Base-by-base conservation (phyloP, 495 filamentous ascomycete species). In the Hypoxylon intermedium region DNA sequence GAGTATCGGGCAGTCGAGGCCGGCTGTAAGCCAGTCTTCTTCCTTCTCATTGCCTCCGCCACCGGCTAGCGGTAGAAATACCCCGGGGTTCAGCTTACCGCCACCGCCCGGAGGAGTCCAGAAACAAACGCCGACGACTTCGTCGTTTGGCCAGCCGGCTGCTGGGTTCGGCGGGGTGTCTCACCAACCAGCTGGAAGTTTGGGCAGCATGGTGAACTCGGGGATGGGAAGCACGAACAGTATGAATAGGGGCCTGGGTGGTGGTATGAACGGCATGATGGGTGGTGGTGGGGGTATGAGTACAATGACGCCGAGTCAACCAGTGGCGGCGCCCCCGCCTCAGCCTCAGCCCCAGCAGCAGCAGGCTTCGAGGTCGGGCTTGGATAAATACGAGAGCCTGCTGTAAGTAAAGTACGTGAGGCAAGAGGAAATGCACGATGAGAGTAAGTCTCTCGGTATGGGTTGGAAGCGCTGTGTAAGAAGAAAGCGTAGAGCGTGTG, bases 311-410 rank as follows among this genome's bases (percentile, higher is more conserved):
- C 9, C 62, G 42, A 31, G 70, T 66, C 48, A 60, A 66, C 36
- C 65, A 60, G 34, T 59, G 48, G 34, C 59, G 47, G 9, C 70
- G 69, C 2, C 72, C 9, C 65, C 71, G 9, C 61, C 69, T 40
- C 70, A 65, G 51, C 53, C 36, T 58, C 77, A 75, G 58, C 80
- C 74, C 24, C 74, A 73, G 47, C 24, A 3, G 24, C 24, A 3
- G 4, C 24, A 26, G 24, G n/a, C n/a, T n/a, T 73, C 75, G 57
- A 85, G 81, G 65, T 75, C 71, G 20, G 89, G 89, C 6, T 74
- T 95, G 68, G 90, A 91, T 71, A 88, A 87, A 65, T 95, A 90
- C 65, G 87, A 91, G 65, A 94, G 91, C 72, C 75, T 95, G 63
- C 68, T 95, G 53, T 95, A 69, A 73, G 19, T 13, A 9, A 5